Evolutionary conservation across 208 protist genomes (phyloP).

Genomic region (Phytomonas sp.): DNA sequence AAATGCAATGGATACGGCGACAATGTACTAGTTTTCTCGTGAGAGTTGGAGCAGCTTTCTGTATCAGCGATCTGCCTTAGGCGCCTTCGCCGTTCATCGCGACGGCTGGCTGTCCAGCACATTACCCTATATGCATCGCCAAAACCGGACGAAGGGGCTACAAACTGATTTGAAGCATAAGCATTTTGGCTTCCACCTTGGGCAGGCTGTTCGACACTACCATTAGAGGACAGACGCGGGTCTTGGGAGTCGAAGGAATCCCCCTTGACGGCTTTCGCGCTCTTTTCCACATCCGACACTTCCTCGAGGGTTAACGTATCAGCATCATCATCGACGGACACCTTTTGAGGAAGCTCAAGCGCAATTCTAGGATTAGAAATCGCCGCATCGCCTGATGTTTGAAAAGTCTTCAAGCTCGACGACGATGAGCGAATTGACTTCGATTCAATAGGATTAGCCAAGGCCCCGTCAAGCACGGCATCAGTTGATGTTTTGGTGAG

Average conservation of each 20-base stretch:
- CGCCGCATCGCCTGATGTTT: neutral
- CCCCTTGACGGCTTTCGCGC: neutral
- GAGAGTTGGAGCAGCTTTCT: neutral
- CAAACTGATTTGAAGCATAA: neutral
- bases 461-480: neutral
- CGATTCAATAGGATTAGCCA: neutral
- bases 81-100: conserved; percentile 28
- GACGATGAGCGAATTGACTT: neutral
- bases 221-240: neutral
- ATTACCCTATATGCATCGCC: conserved; percentile 7
- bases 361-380: neutral
- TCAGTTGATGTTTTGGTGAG: neutral
- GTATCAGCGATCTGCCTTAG: conserved; percentile 21
- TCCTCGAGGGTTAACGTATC: neutral
- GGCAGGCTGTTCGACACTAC: neutral
- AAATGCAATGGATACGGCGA: too few relatives aligned
- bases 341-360: neutral
- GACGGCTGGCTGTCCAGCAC: conserved; percentile 16
- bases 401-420: neutral
- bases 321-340: neutral
- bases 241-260: neutral
- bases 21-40: neutral
- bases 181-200: neutral
- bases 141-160: neutral
- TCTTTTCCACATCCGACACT: neutral